Base-by-base conservation (phyloP, 108 stramenopile species). In the Stephanodiscus minutulus region DNA sequence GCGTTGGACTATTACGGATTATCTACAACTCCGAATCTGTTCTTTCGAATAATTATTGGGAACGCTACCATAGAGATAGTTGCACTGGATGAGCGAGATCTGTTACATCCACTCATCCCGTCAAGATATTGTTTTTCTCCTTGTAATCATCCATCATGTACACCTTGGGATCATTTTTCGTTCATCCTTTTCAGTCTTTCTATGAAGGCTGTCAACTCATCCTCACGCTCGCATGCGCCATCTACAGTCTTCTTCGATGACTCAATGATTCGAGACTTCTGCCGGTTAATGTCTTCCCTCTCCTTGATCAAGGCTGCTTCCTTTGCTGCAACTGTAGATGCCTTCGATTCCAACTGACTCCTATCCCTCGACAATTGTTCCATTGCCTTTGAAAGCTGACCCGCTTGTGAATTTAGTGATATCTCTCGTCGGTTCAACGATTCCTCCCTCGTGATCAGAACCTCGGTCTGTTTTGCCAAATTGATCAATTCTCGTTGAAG, bases 401-500 rank as follows among this genome's bases (percentile, higher is more conserved):
- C 61, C 13, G 53, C 60, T 57, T 68, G 67, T 46, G 61, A 49
- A 39, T n/a, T 56, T n/a, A 62, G 36, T 21, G 17, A 0, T 12
- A 21, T 15, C 50, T 76, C 74, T 55, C 54, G 59, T 41, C 50
- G 41, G 43, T 61, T 56, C 28, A 76, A 48, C 0, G 61, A 50
- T 68, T 68, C 43, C 27, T 48, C 59, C 29, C 47, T 56, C 25
- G 39, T 18, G 4, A 49, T 10, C 25, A 67, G 74, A 13, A 49
- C 59, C 25, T 64, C 59, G 1, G 66, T 1, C 50, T 68, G 61
- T 54, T 67, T 46, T 46, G 52, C 55, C 18, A 79, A 20, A 24
- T 63, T 72, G 12, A 54, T 56, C 27, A 68, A 15, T 56, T 58
- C 78, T 57, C 71, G 60, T 59, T 58, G 36, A 9, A 79, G 37